Percentiles rank a stretch among this genome's conserved stretches.
phyloP scores from a whole-genome alignment of 192 early-diverging fungal genomes.

The Kappamyces sp. region DNA sequence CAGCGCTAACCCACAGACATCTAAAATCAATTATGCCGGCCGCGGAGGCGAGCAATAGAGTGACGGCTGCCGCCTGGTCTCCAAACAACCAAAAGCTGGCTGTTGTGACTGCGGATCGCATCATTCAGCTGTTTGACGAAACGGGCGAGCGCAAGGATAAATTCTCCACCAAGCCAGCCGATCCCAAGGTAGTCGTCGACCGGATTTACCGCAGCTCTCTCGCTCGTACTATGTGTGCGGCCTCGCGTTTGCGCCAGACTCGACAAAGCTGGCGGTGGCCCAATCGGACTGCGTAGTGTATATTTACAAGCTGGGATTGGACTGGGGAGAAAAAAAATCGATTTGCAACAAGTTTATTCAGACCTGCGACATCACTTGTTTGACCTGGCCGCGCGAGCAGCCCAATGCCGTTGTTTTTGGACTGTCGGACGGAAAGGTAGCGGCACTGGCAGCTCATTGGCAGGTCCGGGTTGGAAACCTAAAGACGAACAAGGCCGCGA shows the following conservation, averaged over 20 bases:
- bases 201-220: constrained; percentile 13
- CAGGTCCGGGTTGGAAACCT: constrained; percentile 56
- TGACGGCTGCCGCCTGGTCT: constrained; percentile 51
- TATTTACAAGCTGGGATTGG: constrained; percentile 59
- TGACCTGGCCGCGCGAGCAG: constrained; percentile 58
- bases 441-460: neutral
- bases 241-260: constrained; percentile 60
- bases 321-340: constrained; percentile 64
- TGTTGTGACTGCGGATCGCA: constrained; percentile 42
- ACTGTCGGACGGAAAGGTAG: constrained; percentile 53
- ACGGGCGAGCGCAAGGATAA: constrained; percentile 61
- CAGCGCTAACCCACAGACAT: constrained; percentile 21
- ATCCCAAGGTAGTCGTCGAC: constrained; percentile 46
- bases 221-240: constrained; percentile 44
- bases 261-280: constrained; percentile 55
- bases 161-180: constrained; percentile 60
- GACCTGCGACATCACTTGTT: constrained; percentile 52
- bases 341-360: constrained; percentile 67
- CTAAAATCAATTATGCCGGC: constrained; percentile 44
- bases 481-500: constrained; percentile 64
- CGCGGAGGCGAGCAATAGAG: constrained; percentile 29
- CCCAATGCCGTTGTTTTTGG: constrained; percentile 58
- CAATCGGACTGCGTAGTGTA: constrained; percentile 58
- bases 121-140: constrained; percentile 58
- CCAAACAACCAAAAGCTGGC: constrained; percentile 58